Evolutionary conservation across 208 protist genomes (phyloP).

Genomic region (Wallacemonas sp.): DNA sequence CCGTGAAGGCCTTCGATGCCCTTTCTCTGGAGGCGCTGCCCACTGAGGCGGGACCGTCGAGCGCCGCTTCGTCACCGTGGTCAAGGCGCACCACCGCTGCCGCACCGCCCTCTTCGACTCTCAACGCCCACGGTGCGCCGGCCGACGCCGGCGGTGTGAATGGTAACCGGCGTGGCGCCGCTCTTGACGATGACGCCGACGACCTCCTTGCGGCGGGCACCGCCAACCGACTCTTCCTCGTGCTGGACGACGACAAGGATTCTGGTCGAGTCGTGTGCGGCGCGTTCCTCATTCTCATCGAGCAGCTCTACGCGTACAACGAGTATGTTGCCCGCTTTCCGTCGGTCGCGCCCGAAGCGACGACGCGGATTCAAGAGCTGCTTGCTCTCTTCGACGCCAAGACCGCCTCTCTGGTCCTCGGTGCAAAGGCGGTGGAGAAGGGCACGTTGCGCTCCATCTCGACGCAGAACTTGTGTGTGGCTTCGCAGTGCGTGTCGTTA

Average conservation of each 20-base stretch:
- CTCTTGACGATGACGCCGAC: constrained; percentile 7
- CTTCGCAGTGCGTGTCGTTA: constrained; percentile 80
- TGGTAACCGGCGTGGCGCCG: neutral
- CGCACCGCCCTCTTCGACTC: neutral
- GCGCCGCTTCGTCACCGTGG: neutral
- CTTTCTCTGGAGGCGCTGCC: constrained; percentile 11
- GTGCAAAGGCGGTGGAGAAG: constrained; percentile 76
- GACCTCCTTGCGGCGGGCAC: constrained; percentile 15
- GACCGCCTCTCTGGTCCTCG: constrained; percentile 71
- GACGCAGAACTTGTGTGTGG: constrained; percentile 72
- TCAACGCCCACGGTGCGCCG: neutral
- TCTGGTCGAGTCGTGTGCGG: constrained; percentile 55
- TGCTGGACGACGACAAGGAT: constrained; percentile 35
- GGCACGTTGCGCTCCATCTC: constrained; percentile 82
- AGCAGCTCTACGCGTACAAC: constrained; percentile 78
- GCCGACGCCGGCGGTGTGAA: neutral
- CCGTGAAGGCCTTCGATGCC: constrained; percentile 30
- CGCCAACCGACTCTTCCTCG: constrained; percentile 38
- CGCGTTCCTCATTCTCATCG: constrained; percentile 72
- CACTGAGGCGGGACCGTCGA: neutral
- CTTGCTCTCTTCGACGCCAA: constrained; percentile 75
- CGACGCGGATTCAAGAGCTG: constrained; percentile 71
- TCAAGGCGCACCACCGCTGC: neutral
- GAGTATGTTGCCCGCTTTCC: constrained; percentile 70
- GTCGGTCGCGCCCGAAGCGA: constrained; percentile 81